Base-by-base conservation (phyloP, 257 asterid species). In the Gentiana straminea region DNA sequence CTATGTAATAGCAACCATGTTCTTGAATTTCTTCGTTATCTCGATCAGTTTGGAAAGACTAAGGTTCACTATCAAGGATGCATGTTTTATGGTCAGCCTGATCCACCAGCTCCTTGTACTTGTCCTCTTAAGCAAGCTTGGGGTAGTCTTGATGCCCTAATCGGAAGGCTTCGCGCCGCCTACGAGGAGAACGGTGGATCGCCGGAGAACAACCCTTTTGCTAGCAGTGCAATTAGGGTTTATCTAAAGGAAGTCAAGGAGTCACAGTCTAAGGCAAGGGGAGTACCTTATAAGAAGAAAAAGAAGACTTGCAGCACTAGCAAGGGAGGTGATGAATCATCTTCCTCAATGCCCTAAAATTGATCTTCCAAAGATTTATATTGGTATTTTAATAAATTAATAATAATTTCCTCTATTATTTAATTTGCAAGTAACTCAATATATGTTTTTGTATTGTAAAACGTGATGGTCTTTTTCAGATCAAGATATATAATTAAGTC, bases 11-110 rank as follows among this genome's bases (percentile, higher is more conserved):
- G 86, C 82, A 63, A 9, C 65, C 94, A 85, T 57, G 89, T 85
- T 33, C 68, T 85, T 8, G 92, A 80, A 2, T 85, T 85, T 15
- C 65, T 85, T 0, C 58, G 86, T 44, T 85, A 85, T 33, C 59
- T 85, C 3, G 94, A 85, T 57, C 92, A 82, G 81, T 85, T 85
- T 51, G 94, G 94, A 0, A 85, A 85, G 70, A 85, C 92, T 58
- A 85, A 85, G 64, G 95, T 85, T 64, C 95, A 85, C 50, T 59
- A 74, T 50, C 86, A 80, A 68, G 86, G 94, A 6, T 84, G 94
- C 64, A 77, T 81, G 69, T 84, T 84, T 54, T 84, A 70, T 36
- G 94, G 94, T 51, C 94, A 84, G 62, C 94, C 94, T 1, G 94
- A 84, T 68, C 89, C 89, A 3, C 94, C 94, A 5, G 86, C 86